Base-by-base conservation (phyloP, 768 basidiomycete species). In the Suillus brevipes region DNA sequence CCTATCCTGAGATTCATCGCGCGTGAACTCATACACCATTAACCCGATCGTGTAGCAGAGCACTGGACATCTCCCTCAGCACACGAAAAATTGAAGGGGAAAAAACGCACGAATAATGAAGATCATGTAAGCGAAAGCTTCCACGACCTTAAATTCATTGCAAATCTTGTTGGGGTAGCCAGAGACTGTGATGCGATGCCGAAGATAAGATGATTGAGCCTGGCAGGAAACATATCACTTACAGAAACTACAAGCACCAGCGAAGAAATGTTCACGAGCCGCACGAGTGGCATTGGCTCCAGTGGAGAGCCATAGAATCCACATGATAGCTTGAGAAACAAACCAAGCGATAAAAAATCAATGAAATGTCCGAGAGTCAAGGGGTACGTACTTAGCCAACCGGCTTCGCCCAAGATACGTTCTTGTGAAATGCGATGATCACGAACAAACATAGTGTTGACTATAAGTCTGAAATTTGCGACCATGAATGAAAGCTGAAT, bases 231-330 rank as follows among this genome's bases (percentile, higher is more conserved):
- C 57, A 70, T 31, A 0, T 18, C 67, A 3, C 34, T 66, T 36
- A 59, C 12, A 18, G 37, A 64, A 66, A 34, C 31, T 20, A 36
- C 73, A 65, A 6, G 64, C 69, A 16, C 62, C 50, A 5, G 63
- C 28, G 59, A 70, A 70, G 43, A 9, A 47, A 20, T 55, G 3
- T 7, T 1, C 7, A 8, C 20, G 57, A 2, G 40, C 13, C 12
- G 66, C 34, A 13, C 18, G 38, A 14, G 72, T 76, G 4, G 79
- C 61, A 28, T 75, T 65, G 2, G 71, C 76, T 10, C 66, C 82
- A 34, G 74, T 69, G 6, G 79, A 73, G 37, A 82, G 73, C 82
- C 78, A 83, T 34, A 82, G 66, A 36, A 81, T 61, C 71, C 74
- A 78, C 42, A 83, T 72, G 49, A 78, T 7, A n/a, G 62, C 79